Evolutionary conservation across 352 stramenopile species (phyloP).

Genomic region (Phytophthora tentaculata): DNA sequence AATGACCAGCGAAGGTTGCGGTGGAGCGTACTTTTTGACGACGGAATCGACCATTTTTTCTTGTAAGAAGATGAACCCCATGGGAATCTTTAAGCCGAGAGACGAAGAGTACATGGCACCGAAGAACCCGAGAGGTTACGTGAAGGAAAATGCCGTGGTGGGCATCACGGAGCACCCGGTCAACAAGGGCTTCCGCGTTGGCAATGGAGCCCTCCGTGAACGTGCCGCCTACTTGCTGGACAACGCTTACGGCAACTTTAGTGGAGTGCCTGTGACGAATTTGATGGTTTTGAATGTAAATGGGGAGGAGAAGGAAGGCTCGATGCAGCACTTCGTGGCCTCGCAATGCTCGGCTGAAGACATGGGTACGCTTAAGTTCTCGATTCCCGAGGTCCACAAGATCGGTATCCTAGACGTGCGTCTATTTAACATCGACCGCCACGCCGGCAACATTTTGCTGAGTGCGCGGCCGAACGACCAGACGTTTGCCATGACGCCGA

Average conservation of each 20-base stretch:
- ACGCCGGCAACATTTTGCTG: constrained; percentile 89
- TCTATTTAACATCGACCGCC: constrained; percentile 91
- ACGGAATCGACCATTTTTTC: constrained; percentile 21
- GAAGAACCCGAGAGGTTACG: constrained; percentile 97
- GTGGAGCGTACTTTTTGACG: constrained; percentile 70
- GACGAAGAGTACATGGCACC: constrained; percentile 99
- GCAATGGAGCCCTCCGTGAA: constrained; percentile 85
- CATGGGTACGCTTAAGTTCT: constrained; percentile 88
- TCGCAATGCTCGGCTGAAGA: constrained; percentile 89
- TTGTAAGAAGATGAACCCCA: constrained; percentile 33
- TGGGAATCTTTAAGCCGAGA: constrained; percentile 97
- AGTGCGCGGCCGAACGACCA: constrained; percentile 53
- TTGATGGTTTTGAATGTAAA: constrained; percentile 71
- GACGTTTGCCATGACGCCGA: constrained; percentile 86
- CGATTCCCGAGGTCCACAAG: constrained; percentile 88
- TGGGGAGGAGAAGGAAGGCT: constrained; percentile 82
- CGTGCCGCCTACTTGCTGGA: constrained; percentile 87
- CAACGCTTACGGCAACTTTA: constrained; percentile 80
- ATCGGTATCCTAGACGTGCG: constrained; percentile 89
- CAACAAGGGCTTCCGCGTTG: constrained; percentile 88
- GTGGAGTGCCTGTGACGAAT: constrained; percentile 81
- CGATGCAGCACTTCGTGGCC: constrained; percentile 83
- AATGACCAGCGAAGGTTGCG: constrained; percentile 82
- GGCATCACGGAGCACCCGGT: constrained; percentile 82
- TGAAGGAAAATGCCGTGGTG: constrained; percentile 84